Conservation (phyloP, 148 eudicot species). For the Rhododendron ovatum region DNA sequence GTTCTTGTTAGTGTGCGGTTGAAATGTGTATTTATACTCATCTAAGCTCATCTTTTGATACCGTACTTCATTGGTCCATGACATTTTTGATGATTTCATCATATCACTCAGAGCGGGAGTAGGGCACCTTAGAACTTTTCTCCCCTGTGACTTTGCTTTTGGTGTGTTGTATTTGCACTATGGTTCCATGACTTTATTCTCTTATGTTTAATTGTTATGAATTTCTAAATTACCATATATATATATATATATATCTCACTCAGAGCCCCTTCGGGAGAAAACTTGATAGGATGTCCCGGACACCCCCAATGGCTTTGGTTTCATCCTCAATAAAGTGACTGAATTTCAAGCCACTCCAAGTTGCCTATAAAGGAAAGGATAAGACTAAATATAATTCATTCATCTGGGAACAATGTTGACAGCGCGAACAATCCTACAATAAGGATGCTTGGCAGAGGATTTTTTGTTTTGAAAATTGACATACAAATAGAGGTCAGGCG, state of each 20-base stretch:
- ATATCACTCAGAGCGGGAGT: not conserved
- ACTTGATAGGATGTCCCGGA: not conserved
- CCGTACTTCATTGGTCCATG: not conserved
- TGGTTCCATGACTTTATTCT: too few species aligned
- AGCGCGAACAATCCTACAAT: not conserved
- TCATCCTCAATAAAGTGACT: not conserved
- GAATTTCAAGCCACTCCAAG: too few species aligned
- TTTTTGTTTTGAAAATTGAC: not conserved
- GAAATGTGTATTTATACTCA: not conserved
- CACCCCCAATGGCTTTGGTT: not conserved
- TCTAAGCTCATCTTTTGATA: not conserved
- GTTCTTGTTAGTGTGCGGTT: not conserved
- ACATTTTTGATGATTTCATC: not conserved
- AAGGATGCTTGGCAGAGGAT: too few species aligned
- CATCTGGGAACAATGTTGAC: too few species aligned
- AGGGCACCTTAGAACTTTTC: too few species aligned
- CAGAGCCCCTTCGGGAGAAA: not conserved
- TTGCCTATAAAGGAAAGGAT: too few species aligned
- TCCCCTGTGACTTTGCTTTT: too few species aligned
- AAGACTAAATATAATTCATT: too few species aligned
- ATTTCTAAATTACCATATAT: too few species aligned
- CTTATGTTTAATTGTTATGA: too few species aligned
- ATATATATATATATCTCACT: too few species aligned
- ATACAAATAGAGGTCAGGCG: not conserved
- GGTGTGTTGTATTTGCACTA: too few species aligned